Base-by-base conservation (phyloP, 1,284 basidiomycete genomes). In the Pseudozyma tsukubaensis region DNA sequence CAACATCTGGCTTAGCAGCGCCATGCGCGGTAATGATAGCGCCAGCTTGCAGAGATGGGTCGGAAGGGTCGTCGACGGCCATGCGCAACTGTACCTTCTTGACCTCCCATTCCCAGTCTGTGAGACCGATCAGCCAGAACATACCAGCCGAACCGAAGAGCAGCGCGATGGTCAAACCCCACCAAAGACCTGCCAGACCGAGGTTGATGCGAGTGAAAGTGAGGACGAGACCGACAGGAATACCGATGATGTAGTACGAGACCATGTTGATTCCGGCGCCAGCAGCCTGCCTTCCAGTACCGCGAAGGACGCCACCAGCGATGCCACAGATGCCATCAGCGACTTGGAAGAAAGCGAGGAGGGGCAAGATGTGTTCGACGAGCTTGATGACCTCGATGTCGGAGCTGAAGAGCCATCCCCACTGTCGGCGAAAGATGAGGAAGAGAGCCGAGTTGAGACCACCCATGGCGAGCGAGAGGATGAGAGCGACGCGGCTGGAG, bases 321-420 rank as follows among this genome's bases (percentile, higher is more conserved):
- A 93, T 89, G 0, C 89, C 91, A 11, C 87, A 85, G 16, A 90
- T 87, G 12, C 90, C 91, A 76, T 95, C 94, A 63, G 90, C 64
- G 2, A 93, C 88, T 60, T 82, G 80, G 37, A 93, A 87, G 10
- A 92, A 90, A 4, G 88, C 86, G 51, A 85, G 85, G n/a, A 92
- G 79, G 0, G 93, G 92, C 44, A 95, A 85, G 59, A 94, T 90
- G 0, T 87, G 85, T 4, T 92, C 89, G 21, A 93, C 92, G 14
- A 92, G 86, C 4, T 72, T 59, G 35, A 91, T 87, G 6, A 93
- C 91, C 76, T 86, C 90, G 89, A 89, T 88, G 85, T 96, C 94
- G 58, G 90, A 87, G 79, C 94, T 96, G 87, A 96, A 97, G 24
- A 95, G 84, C 79, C 91, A 90, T 3, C 88, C 93, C 92, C 92